These are phyloP conservation scores for Citrus inodora DNA, from an alignment of 345 rosid species.

Conservation along the genomic window DNA sequence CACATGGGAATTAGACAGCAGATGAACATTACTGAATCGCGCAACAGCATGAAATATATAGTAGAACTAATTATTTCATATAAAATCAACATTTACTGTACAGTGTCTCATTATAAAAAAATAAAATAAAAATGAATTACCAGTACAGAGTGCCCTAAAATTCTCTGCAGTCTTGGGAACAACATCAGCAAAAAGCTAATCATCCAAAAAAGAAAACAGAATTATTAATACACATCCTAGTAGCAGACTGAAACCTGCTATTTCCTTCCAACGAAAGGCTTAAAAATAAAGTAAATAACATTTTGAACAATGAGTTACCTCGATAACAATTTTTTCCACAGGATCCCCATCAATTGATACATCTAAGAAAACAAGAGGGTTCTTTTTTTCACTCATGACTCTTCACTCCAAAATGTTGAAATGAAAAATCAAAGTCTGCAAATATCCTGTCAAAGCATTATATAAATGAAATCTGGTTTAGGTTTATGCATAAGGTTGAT, in stretches of 20 bases:
- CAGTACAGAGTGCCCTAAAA: slow-evolving; percentile 94
- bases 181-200: slow-evolving; percentile 82
- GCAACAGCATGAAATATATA: background rate
- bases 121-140: slow-evolving; percentile 33
- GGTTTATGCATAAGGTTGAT: background rate
- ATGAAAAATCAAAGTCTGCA: background rate
- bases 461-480: background rate
- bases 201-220: slow-evolving; percentile 14
- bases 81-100: slow-evolving; percentile 46
- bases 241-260: background rate
- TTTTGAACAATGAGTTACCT: slow-evolving; percentile 49
- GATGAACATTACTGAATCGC: background rate
- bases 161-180: slow-evolving; percentile 96
- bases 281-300: background rate
- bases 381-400: slow-evolving; percentile 72
- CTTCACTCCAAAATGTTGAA: slow-evolving; percentile 18
- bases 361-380: slow-evolving; percentile 77
- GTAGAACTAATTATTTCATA: background rate
- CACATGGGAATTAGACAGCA: background rate
- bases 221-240: background rate
- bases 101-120: slow-evolving; percentile 43
- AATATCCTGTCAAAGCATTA: background rate
- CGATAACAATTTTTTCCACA: slow-evolving; percentile 61
- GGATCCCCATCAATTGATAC: slow-evolving; percentile 68
- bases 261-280: background rate